phyloP scores from a whole-genome alignment of 202 grass and related monocot genomes.

The Carex arenaria region DNA sequence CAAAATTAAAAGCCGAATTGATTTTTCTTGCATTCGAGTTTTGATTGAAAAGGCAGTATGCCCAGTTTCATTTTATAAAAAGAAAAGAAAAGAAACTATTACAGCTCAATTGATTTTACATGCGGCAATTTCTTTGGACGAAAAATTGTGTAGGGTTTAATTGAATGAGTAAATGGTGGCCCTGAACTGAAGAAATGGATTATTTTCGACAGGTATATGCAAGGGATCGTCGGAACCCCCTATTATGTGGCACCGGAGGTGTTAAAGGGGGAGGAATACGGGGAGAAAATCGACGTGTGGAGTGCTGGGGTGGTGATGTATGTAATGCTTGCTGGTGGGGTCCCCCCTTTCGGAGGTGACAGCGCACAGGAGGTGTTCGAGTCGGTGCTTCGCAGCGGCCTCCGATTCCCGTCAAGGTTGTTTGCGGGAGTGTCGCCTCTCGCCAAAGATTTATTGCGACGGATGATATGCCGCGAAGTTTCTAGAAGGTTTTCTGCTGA shows the following conservation, averaged over 20 bases:
- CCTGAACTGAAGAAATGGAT: background rate
- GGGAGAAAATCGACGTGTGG: conserved; percentile 94
- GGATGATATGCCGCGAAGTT: conserved; percentile 72
- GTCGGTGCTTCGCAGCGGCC: conserved; percentile 44
- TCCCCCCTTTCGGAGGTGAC: conserved; percentile 72
- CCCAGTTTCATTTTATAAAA: no score
- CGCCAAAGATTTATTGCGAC: conserved; percentile 83
- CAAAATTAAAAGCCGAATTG: background rate
- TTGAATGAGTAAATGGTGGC: background rate
- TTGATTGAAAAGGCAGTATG: no score
- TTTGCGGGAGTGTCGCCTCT: conserved; percentile 55
- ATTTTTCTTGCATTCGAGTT: background rate
- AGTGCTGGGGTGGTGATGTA: conserved; percentile 93
- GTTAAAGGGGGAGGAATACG: conserved; percentile 62
- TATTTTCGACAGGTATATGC: conserved; percentile 22
- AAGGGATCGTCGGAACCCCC: conserved; percentile 81
- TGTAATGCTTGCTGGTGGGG: conserved; percentile 68
- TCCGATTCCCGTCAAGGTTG: conserved; percentile 54
- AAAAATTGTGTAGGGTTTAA: background rate
- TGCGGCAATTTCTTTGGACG: background rate
- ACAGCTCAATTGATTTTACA: background rate
- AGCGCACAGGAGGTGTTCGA: conserved; percentile 60
- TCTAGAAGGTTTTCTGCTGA: conserved; percentile 74
- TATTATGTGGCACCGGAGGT: conserved; percentile 95
- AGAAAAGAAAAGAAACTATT: no score